Base-by-base conservation (phyloP, 768 basidiomycete genomes). In the Holtermanniella nyarrowii region DNA sequence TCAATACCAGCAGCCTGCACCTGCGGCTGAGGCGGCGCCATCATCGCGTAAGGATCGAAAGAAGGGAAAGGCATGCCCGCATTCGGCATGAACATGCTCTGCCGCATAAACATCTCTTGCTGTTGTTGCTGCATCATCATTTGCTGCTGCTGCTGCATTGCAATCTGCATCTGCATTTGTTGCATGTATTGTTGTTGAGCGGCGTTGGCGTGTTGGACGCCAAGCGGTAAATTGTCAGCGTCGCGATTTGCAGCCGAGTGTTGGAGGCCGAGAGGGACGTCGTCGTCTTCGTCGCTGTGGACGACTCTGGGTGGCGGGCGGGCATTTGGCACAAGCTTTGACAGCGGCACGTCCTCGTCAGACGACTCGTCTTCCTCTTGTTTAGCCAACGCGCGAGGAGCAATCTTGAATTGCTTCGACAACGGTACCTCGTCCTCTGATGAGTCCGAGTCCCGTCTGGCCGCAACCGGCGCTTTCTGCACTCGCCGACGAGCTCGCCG, bases 211-310 rank as follows among this genome's bases (percentile, higher is more conserved):
- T 62, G 62, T 52, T 60, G 59, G 44, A 60, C 61, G 1, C 59
- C 65, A n/a, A 70, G 53, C 16, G 68, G 68, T 13, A 70, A 42
- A 52, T 70, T 65, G 55, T 69, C 67, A n/a, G 64, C 66, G 55
- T 61, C 42, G 46, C 53, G 26, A 39, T 5, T 41, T 41, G 20
- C 42, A 18, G 46, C 49, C 39, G 51, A 50, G 26, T 59, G 60
- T 14, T 60, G 46, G 7, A 69, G 37, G 3, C 53, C 60, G 7
- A 70, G 56, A 1, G 68, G 68, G 16, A 62, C 44, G 54, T 70
- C 66, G 46, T 70, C 69, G 24, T 69, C 68, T n/a, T 65, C 67
- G 10, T 54, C 54, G 27, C 52, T 53, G 12, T 59, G 54, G 37
- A 20, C n/a, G n/a, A n/a, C n/a, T n/a, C n/a, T n/a, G 10, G 31